A percentile compares a stretch with the other conserved stretches of the same genome.
phyloP scores from a whole-genome alignment of 2,329 filamentous ascomycete genomes.

The Dothiorella sarmentorum region DNA sequence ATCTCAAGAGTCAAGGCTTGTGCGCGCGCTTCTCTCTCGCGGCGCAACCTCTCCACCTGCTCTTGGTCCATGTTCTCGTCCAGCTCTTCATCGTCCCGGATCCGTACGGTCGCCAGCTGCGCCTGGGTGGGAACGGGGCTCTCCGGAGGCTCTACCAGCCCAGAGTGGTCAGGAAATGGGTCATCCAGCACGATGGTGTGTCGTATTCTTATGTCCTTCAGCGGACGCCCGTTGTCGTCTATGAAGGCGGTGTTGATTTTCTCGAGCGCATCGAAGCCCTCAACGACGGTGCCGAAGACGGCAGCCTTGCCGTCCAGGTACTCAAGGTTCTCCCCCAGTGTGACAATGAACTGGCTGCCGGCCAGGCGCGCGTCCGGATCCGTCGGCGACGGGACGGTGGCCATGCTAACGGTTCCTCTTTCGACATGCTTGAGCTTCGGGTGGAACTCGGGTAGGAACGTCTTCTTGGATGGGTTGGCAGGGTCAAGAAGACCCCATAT shows the following conservation, averaged over 20 bases:
- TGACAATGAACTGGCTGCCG: slow-evolving; percentile 91
- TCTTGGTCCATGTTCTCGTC: slow-evolving; percentile 78
- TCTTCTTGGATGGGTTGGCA: slow-evolving; percentile 60
- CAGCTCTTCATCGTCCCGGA: slow-evolving; percentile 82
- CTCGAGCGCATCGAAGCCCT: slow-evolving; percentile 90
- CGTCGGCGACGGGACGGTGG: slow-evolving; percentile 71
- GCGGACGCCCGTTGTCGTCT: slow-evolving; percentile 78
- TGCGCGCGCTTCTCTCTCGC: slow-evolving; percentile 86
- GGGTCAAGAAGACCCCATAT: slow-evolving; percentile 82
- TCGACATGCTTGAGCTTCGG: slow-evolving; percentile 85
- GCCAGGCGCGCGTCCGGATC: slow-evolving; percentile 81
- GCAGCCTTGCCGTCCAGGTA: slow-evolving; percentile 91
- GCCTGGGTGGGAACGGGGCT: slow-evolving; percentile 79
- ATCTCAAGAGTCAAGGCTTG: slow-evolving; percentile 95
- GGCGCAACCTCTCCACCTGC: slow-evolving; percentile 70
- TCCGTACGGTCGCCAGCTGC: slow-evolving; percentile 86
- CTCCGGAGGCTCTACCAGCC: slow-evolving; percentile 69
- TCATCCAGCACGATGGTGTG: slow-evolving; percentile 92
- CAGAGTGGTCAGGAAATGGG: slow-evolving; percentile 78
- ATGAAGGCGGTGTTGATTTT: slow-evolving; percentile 89
- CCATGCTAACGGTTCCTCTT: slow-evolving; percentile 94
- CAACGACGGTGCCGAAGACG: slow-evolving; percentile 91
- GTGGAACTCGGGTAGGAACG: slow-evolving; percentile 80
- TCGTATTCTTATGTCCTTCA: slow-evolving; percentile 92
- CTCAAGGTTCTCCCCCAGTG: slow-evolving; percentile 82